A percentile compares a stretch with the other conserved stretches of the same genome.
phyloP scores from a whole-genome alignment of 805 yeast genomes.

The Candida arabinofermentans region DNA sequence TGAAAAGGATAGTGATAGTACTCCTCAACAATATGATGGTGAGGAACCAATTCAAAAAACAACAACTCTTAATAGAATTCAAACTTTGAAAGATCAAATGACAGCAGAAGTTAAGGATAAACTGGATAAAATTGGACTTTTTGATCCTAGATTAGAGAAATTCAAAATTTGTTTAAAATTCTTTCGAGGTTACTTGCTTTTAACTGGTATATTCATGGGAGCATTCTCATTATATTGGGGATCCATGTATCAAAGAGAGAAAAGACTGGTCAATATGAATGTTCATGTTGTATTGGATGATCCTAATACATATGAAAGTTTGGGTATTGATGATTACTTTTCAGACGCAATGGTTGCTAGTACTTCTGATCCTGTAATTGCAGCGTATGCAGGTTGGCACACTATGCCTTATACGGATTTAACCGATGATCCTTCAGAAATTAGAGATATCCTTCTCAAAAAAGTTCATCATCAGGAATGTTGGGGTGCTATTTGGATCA shows the following conservation, averaged over 20 bases:
- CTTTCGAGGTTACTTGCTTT: constrained; percentile 22
- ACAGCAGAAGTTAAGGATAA: constrained; percentile 16
- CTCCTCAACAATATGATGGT: neutral
- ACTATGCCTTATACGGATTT: constrained; percentile 28
- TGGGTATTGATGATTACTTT: constrained; percentile 30
- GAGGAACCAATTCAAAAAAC: neutral
- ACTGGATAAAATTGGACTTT: constrained; percentile 23
- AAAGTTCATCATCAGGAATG: constrained; percentile 49
- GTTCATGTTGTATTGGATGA: constrained; percentile 32
- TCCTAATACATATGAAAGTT: constrained; percentile 2
- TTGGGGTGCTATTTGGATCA: constrained; percentile 58
- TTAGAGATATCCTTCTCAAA: constrained; percentile 35
- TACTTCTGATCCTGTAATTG: constrained; percentile 14
- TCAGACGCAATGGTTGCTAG: constrained; percentile 22
- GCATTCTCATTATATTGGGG: constrained; percentile 44
- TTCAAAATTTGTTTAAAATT: constrained; percentile 12
- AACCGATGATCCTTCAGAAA: constrained; percentile 24
- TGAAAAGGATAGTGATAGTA: neutral
- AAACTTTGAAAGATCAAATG: constrained; percentile 14
- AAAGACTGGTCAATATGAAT: constrained; percentile 28
- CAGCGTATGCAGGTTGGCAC: constrained; percentile 15
- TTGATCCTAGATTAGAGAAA: constrained; percentile 22
- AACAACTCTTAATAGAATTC: constrained; percentile 7
- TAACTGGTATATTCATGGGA: constrained; percentile 34
- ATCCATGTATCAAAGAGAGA: constrained; percentile 29